A percentile compares a stretch with the other conserved stretches of the same genome.
Evolutionary conservation across 306 rosid genomes (phyloP).

Genomic region (Inga leiocalycina): DNA sequence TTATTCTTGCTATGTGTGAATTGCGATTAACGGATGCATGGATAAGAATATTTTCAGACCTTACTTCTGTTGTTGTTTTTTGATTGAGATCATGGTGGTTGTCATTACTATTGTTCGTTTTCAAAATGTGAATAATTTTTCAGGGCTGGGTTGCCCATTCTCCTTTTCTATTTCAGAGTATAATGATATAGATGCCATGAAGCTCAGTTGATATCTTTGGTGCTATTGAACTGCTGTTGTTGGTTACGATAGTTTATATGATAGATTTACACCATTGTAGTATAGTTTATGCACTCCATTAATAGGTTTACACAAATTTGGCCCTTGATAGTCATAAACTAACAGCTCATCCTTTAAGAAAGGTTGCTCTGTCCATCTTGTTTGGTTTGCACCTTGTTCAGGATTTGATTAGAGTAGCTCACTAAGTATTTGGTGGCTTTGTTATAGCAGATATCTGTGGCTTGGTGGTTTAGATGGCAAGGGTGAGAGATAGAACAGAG

Average conservation of each 20-base stretch:
- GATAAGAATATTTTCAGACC: background rate
- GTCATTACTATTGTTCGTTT: background rate
- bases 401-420: background rate
- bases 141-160: background rate
- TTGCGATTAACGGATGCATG: background rate
- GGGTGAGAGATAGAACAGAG: constrained; percentile 78
- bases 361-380: background rate
- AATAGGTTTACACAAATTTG: background rate
- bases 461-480: constrained; percentile 33
- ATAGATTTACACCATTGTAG: background rate
- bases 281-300: background rate
- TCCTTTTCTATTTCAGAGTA: background rate
- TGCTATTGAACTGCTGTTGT: background rate
- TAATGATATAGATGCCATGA: background rate
- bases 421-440: background rate
- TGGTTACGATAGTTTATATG: background rate
- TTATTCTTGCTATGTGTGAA: background rate
- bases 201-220: background rate
- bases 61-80: background rate
- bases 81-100: background rate
- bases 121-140: background rate
- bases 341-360: background rate
- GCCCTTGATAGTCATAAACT: background rate
- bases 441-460: background rate
- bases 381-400: background rate